A percentile compares a stretch with the other conserved stretches of the same genome.
Evolutionary conservation across 768 basidiomycete genomes (phyloP).

Genomic region (Ephemerocybe angulata): DNA sequence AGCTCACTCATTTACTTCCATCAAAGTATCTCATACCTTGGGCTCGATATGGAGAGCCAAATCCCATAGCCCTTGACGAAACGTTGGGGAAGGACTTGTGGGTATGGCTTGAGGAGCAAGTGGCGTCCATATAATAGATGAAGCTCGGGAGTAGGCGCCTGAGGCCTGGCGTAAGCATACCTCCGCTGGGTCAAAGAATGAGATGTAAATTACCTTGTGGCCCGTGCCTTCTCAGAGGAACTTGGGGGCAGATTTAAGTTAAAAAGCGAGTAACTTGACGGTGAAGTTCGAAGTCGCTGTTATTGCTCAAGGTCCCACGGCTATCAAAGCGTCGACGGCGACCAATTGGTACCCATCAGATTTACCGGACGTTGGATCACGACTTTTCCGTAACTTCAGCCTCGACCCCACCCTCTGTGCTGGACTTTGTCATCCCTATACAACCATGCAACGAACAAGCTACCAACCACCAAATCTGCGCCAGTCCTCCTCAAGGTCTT

Average conservation of each 20-base stretch:
- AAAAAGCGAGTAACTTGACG: too few species aligned
- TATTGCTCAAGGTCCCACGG: neutral
- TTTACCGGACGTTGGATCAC: neutral
- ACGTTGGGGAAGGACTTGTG: slow-evolving; percentile 25
- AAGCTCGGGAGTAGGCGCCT: too few species aligned
- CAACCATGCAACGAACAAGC: neutral
- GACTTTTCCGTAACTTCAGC: neutral
- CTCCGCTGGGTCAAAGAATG: too few species aligned
- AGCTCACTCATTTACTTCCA: neutral
- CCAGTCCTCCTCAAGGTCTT: neutral
- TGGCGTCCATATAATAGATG: too few species aligned
- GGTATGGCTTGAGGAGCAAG: slow-evolving; percentile 35
- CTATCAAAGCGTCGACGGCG: neutral
- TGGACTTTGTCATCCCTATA: neutral
- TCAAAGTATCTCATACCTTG: slow-evolving; percentile 36
- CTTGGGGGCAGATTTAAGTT: too few species aligned
- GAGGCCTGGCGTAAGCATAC: too few species aligned
- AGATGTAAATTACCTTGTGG: too few species aligned
- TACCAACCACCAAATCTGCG: neutral
- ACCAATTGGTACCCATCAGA: neutral
- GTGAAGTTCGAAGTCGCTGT: too few species aligned
- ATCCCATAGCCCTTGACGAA: slow-evolving; percentile 18
- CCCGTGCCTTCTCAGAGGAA: too few species aligned
- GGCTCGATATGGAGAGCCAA: slow-evolving; percentile 26
- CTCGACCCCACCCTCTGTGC: neutral